Conservation (phyloP, 225 moss, liverwort and hornwort species). For the Rhytidiadelphus loreus region DNA sequence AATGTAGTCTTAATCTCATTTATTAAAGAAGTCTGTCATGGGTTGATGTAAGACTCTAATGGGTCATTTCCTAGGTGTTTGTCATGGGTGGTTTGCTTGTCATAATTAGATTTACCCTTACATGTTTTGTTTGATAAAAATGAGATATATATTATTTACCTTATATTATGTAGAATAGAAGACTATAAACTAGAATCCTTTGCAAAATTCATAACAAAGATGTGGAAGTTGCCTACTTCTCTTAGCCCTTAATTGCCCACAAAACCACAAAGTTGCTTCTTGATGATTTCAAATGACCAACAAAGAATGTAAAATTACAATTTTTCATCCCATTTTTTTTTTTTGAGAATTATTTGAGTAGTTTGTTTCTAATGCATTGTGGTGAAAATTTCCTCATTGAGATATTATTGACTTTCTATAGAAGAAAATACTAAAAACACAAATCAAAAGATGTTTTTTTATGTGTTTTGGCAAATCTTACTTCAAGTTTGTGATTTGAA, state of each 20-base stretch:
- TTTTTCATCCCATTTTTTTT: neutral
- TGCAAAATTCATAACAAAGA: neutral
- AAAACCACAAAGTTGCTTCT: neutral
- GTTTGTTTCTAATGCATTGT: neutral
- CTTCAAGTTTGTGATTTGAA: neutral
- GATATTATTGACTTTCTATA: neutral
- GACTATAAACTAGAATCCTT: neutral
- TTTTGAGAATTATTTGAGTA: neutral
- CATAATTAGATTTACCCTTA: no score
- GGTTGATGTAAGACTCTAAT: no score
- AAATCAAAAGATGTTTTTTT: neutral
- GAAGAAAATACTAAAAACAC: neutral
- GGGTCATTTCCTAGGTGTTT: no score
- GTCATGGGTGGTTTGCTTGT: no score
- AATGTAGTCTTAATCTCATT: no score
- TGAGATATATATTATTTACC: no score
- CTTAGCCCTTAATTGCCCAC: neutral
- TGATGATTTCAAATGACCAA: neutral
- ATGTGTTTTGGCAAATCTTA: neutral
- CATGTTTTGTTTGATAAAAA: neutral
- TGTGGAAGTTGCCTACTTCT: neutral
- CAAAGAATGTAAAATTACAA: neutral
- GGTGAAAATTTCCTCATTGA: neutral
- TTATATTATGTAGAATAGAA: neutral
- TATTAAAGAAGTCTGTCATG: no score